These are phyloP conservation scores for Echeveria elegans DNA, from an alignment of 164 flowering plant genomes.

Conservation along the genomic window DNA sequence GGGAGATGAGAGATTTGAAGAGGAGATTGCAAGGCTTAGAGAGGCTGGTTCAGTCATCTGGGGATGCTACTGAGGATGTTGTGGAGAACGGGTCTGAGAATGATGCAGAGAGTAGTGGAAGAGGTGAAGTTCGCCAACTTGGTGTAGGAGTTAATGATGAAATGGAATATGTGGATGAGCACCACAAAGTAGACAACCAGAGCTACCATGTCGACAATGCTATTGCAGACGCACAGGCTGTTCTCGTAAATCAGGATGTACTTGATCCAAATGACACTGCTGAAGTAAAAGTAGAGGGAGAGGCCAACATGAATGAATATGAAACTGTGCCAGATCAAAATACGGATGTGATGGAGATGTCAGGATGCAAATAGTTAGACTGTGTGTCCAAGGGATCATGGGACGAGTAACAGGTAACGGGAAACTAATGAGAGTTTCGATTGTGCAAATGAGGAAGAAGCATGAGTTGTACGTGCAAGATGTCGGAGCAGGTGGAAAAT, in stretches of 20 bases:
- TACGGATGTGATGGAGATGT: background rate
- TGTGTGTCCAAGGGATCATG: background rate
- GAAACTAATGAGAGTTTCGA: background rate
- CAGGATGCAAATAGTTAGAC: background rate
- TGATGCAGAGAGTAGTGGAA: conserved; percentile 43
- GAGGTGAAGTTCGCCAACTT: conserved; percentile 24
- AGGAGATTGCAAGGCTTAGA: conserved; percentile 64
- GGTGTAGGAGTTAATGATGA: conserved; percentile 19
- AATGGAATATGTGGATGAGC: conserved; percentile 14
- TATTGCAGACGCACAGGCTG: background rate
- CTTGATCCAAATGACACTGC: background rate
- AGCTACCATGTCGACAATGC: conserved; percentile 10
- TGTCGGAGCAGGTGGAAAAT: no score
- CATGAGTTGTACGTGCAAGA: no score
- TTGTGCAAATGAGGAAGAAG: background rate
- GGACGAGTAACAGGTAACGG: background rate
- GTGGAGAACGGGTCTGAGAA: conserved; percentile 41
- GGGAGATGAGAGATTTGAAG: conserved; percentile 47
- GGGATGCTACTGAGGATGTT: conserved; percentile 49
- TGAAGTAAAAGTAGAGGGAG: background rate
- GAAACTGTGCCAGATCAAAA: conserved; percentile 6
- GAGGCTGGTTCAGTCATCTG: conserved; percentile 30
- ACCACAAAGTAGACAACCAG: conserved; percentile 7
- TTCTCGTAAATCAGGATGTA: background rate
- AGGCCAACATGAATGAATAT: conserved; percentile 12